Evolutionary conservation across 2,329 filamentous ascomycete species (phyloP).

Genomic region (Bipolaris zeicola): DNA sequence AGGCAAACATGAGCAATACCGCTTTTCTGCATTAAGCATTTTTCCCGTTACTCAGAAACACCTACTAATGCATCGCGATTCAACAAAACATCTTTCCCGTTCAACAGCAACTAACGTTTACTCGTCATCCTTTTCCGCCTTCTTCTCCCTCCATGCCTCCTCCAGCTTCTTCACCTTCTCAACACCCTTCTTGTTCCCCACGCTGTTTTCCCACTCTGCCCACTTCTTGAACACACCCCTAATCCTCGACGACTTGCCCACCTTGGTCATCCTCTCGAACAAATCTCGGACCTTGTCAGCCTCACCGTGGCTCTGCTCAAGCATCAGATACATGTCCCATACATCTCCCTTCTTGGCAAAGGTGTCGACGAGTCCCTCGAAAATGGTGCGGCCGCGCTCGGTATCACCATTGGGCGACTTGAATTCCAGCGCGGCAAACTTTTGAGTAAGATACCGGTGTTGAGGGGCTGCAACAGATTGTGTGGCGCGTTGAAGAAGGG

Average conservation of each 20-base stretch:
- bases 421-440: constrained; percentile 93
- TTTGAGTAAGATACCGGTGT: constrained; percentile 77
- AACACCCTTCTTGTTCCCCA: constrained; percentile 70
- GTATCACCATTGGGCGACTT: constrained; percentile 79
- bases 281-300: constrained; percentile 71
- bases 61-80: neutral
- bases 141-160: constrained; percentile 68
- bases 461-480: constrained; percentile 76
- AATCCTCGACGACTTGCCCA: constrained; percentile 79
- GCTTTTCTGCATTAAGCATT: neutral
- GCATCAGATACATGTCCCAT: constrained; percentile 89
- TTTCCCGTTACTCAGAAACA: neutral
- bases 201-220: constrained; percentile 80
- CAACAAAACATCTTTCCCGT: neutral
- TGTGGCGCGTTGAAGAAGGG: constrained; percentile 79
- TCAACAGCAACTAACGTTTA: neutral
- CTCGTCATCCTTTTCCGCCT: constrained; percentile 18
- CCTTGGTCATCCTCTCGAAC: constrained; percentile 76
- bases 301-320: constrained; percentile 69
- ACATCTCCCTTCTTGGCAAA: constrained; percentile 90
- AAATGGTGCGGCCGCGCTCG: constrained; percentile 92
- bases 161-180: constrained; percentile 74
- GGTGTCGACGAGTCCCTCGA: constrained; percentile 81
- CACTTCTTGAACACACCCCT: constrained; percentile 91
- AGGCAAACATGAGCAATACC: neutral